Evolutionary conservation across 2,329 filamentous ascomycete species (phyloP), one percentile per base, ranked within the genome.

Genomic region (Rhytidhysteron rufulum): DNA sequence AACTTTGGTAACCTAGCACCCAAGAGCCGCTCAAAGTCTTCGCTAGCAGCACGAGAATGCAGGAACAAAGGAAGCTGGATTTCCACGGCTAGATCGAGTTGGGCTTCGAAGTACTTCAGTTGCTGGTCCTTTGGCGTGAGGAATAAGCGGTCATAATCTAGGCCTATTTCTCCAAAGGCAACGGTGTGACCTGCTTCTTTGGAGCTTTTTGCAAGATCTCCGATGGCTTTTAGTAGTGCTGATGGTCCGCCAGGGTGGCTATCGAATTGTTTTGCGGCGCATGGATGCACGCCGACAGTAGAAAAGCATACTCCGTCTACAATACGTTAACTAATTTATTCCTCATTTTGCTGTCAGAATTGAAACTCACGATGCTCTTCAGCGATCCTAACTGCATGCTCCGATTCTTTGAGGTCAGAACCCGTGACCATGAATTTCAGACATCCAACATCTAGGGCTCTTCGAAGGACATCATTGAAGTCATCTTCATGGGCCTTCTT

Each of bases 221-320:
- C 74, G n/a, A 97, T 75, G 21, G 79, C 74, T 1, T 67, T 47
- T 17, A 89, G 65, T 16, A 75, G 67, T 36, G 63, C 62, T 63
- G 60, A 78, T 65, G 78, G 67, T 30, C 80, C 80, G 44, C 75
- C 80, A 4, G 76, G 73, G 45, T 79, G 66, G 5, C 72, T 69
- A 50, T 85, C 83, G 63, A 98, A 95, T 39, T 86, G 80, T 47
- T 84, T 80, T 51, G 86, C 87, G 48, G 82, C 85, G 67, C 93
- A 98, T 11, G 93, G 93, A 62, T 98, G 93, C 31, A 98, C 88
- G 48, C 93, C 93, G 8, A 95, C 83, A 2, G 93, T 98, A 17
- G 86, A 83, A 65, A 88, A 98, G 57, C 95, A 88, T 24, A 82
- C 78, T 16, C 85, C 85, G 17, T 88, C 86, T 89, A 48, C 6